Evolutionary conservation across 306 rosid genomes (phyloP), one percentile per base, ranked within the genome.

Genomic region (Begonia loranthoides): DNA sequence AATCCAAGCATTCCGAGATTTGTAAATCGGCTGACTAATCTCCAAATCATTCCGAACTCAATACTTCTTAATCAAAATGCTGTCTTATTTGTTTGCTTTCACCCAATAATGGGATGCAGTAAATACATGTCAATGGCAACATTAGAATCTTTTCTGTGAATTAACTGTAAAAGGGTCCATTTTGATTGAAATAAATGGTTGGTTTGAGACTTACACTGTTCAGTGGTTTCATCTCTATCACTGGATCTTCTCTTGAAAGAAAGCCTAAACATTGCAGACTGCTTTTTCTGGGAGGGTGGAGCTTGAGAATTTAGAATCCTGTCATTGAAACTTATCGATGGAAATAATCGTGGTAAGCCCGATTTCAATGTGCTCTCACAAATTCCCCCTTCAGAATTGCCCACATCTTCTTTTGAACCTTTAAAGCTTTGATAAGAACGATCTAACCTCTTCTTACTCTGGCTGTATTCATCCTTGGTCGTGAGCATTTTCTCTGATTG

Each of bases 191-290:
- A 28, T 28, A 28, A 19, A 4, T 28, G 36, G 9, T 28, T 28
- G 36, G 36, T 62, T 51, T 2, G 50, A 48, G 17, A 71, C 95
- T 63, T 82, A 90, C 99, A 49, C 15, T 56, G 76, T 52, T 74
- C 82, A 49, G 28, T 19, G 63, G 81, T 4, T 66, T 82, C 92
- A 39, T 84, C 88, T 56, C 73, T 66, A 33, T 86, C 99, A 63
- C 77, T 76, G 13, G 99, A 90, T 55, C 73, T 70, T 49, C 88
- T 59, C 66, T 86, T 86, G 66, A 90, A 82, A 50, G 99, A 90
- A 66, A 82, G 92, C 69, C 67, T 82, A 59, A 86, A 80, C 54
- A 80, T 73, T 0, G 87, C 56, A 33, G 94, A 72, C 60, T 83
- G 73, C 67, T 62, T 76, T 73, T 66, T 74, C 51, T 61, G 83